Evolutionary conservation across 2,329 filamentous ascomycete species (phyloP), one percentile per base, ranked within the genome.

Genomic region (Fusarium falciforme): DNA sequence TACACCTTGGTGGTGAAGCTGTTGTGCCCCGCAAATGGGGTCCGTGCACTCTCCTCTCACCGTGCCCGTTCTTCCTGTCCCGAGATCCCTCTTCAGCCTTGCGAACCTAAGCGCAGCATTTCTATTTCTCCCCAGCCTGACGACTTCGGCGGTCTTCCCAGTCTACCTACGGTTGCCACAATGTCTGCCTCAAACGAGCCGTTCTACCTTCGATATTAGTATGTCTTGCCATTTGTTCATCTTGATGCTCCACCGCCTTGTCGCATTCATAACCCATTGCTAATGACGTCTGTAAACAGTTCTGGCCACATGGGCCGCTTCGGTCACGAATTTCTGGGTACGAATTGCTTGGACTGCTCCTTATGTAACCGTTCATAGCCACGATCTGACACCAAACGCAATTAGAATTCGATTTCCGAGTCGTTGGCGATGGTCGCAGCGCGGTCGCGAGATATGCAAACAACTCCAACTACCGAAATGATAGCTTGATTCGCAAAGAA

Each of bases 391-490:
- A n/a, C 35, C 8, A 3, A 36, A 11, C n/a, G 36, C 54, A 35
- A 44, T 33, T 77, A 98, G 96, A 99, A 84, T 99, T 99, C 83
- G 96, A 99, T 83, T 96, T 99, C 80, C 91, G 96, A 65, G 94
- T 95, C 27, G 90, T 98, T 54, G 94, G 94, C 64, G 96, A 99
- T 82, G 96, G 96, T 61, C 91, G 94, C 71, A 98, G 95, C 81
- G 96, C 96, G 9, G 94, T 96, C 61, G 95, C 96, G 35, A 92
- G 96, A 84, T 99, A 99, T 85, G 96, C 96, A 74, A 99, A 99
- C 88, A 99, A 99, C 85, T 98, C 96, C 67, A 99, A 99, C 85
- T 99, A 99, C 86, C 92, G 96, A 80, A 99, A 99, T 85, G 96
- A 99, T 83, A 98, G 95, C 73, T 87, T 99, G 77, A 99, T 99